A percentile compares a stretch with the other conserved stretches of the same genome.
phyloP scores from a whole-genome alignment of 768 basidiomycete genomes.

The Naganishia onofrii region DNA sequence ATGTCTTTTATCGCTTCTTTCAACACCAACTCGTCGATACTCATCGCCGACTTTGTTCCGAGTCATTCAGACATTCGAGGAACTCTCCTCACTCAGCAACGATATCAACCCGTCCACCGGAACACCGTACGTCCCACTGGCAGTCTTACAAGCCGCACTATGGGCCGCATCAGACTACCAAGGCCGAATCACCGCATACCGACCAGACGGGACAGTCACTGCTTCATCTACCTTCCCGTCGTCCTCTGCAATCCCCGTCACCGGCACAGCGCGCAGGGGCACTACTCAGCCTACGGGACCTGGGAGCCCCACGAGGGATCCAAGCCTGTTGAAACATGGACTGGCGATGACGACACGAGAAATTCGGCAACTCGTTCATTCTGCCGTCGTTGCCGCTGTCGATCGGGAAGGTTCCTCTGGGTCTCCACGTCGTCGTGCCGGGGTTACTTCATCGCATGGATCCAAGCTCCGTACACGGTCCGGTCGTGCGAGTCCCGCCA shows the following conservation, averaged over 20 bases:
- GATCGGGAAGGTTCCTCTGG: not conserved
- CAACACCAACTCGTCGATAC: not conserved
- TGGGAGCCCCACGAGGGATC: not conserved
- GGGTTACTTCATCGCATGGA: not conserved
- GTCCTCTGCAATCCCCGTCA: not conserved
- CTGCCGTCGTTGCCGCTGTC: too few species aligned
- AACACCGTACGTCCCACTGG: constrained; percentile 66
- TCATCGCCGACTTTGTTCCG: not conserved
- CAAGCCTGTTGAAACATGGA: not conserved
- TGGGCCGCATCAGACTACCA: constrained; percentile 59
- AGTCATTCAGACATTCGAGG: constrained; percentile 66
- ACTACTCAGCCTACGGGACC: too few species aligned
- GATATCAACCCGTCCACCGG: constrained; percentile 73
- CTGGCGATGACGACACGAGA: not conserved
- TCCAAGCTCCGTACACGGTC: not conserved
- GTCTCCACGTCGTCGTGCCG: not conserved
- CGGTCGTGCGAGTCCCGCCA: not conserved
- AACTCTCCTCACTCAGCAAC: constrained; percentile 68
- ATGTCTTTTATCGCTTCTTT: constrained; percentile 35
- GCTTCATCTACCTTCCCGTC: not conserved
- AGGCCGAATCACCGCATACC: constrained; percentile 36
- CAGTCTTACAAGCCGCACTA: constrained; percentile 69
- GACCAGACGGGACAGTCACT: constrained; percentile 27
- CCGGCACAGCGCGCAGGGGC: too few species aligned
- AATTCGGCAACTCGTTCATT: not conserved